Evolutionary conservation across 352 stramenopile species (phyloP), one percentile per base, ranked within the genome.

Genomic region (Phytophthora crassamura): DNA sequence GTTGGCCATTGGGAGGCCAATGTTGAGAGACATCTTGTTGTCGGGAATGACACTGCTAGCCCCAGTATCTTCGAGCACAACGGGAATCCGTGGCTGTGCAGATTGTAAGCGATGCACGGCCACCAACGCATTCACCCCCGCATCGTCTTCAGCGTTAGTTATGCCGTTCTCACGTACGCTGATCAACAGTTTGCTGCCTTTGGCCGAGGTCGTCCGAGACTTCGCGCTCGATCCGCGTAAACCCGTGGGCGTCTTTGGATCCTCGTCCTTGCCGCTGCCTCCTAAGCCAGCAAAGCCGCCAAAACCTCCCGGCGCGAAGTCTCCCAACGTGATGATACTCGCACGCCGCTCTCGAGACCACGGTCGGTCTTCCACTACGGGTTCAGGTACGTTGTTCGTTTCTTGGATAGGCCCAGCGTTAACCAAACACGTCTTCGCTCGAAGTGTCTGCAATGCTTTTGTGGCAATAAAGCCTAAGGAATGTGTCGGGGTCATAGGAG

Each of bases 261-360:
- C 20, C 7, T 32, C 15, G 14, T 65, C 46, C 9, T 38, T 59
- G 6, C 61, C 56, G 12, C 15, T 58, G 18, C n/a, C 36, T 7
- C 10, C 16, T 41, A 50, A n/a, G 0, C 22, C 33, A 15, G 34
- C n/a, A 20, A 77, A 59, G 7, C 39, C 30, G 16, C 35, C 45
- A 15, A 75, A 38, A 8, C 42, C 64, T 12, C 56, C 47, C 6
- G 59, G 58, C 15, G 36, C 56, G 18, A 82, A 80, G 3, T 49
- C 52, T 18, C 78, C 57, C 0, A 74, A 62, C 14, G 49, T 62
- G n/a, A 80, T 61, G 20, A 64, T 53, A 64, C 74, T 80, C 8
- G 71, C 54, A 1, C 65, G 67, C 7, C 64, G 57, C 15, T 75
- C 53, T 57, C 58, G 22, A 39, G 49, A 65, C 0, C 49, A 16